A percentile compares a stretch with the other conserved stretches of the same genome.
Conservation (phyloP, 768 basidiomycete genomes). For the Suillus americanus region DNA sequence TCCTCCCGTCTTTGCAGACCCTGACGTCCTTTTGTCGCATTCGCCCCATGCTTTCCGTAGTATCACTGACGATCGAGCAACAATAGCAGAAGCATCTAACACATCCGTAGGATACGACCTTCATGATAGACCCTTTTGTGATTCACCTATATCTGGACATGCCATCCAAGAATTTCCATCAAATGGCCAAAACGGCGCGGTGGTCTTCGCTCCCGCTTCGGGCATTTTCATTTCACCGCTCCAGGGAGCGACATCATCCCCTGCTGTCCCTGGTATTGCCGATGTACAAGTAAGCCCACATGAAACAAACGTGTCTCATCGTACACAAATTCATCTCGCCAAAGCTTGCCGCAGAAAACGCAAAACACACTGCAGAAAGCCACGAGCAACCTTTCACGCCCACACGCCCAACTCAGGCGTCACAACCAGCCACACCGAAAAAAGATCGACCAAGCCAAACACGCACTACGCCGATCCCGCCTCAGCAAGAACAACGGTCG, state of each 20-base stretch:
- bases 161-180: not conserved
- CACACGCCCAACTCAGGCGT: constrained; percentile 16
- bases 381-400: constrained; percentile 18
- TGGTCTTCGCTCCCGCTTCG: constrained; percentile 21
- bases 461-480: constrained; percentile 3
- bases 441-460: constrained; percentile 22
- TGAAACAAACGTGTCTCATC: not conserved
- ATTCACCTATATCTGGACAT: constrained; percentile 2
- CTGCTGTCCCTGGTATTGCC: not conserved
- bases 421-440: constrained; percentile 26
- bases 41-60: not conserved
- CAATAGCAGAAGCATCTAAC: not conserved
- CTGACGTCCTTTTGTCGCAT: not conserved
- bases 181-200: not conserved
- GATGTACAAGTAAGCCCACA: not conserved
- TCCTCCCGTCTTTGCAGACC: not conserved
- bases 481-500: constrained; percentile 21
- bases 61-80: not conserved
- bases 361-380: constrained; percentile 1
- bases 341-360: not conserved
- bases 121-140: too few species aligned
- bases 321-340: not conserved
- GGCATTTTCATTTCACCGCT: constrained; percentile 32
- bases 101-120: not conserved
- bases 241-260: constrained; percentile 7